Evolutionary conservation across 345 rosid species (phyloP).

Genomic region (Punica granatum): DNA sequence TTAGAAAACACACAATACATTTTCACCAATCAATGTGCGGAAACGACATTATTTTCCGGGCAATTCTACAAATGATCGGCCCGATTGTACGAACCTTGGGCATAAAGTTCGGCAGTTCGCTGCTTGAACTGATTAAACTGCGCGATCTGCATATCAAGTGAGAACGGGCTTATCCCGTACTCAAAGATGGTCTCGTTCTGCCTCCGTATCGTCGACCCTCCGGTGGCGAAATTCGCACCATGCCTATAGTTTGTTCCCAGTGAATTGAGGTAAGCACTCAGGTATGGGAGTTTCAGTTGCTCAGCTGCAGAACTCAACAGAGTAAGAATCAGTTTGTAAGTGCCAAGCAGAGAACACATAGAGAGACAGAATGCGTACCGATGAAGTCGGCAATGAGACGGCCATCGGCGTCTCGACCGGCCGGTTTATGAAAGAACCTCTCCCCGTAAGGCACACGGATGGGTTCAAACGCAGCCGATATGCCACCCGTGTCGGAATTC

Average conservation of each 20-base stretch:
- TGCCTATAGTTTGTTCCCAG: conserved; percentile 71
- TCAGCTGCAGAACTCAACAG: conserved; percentile 49
- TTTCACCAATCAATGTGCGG: neutral
- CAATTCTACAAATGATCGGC: neutral
- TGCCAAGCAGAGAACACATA: neutral
- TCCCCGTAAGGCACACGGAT: conserved; percentile 11
- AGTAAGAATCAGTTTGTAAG: neutral
- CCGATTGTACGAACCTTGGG: conserved; percentile 29
- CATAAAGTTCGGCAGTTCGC: conserved; percentile 43
- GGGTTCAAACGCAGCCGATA: conserved; percentile 18
- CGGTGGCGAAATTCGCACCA: conserved; percentile 90
- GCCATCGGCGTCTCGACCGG: conserved; percentile 19
- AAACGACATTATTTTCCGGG: neutral
- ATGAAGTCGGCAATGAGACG: conserved; percentile 21
- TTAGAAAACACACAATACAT: neutral
- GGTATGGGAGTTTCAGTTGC: conserved; percentile 53
- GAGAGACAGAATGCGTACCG: neutral
- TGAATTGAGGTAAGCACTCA: conserved; percentile 85
- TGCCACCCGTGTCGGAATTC: conserved; percentile 21
- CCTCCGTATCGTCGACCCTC: conserved; percentile 84
- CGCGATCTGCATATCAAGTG: conserved; percentile 77
- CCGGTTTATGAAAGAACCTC: conserved; percentile 15
- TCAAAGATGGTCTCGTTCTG: conserved; percentile 81
- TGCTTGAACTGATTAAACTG: conserved; percentile 71
- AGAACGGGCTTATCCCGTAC: conserved; percentile 84